Evolutionary conservation across 1,284 basidiomycete genomes (phyloP).

Genomic region (Hemileccinum hortonii): DNA sequence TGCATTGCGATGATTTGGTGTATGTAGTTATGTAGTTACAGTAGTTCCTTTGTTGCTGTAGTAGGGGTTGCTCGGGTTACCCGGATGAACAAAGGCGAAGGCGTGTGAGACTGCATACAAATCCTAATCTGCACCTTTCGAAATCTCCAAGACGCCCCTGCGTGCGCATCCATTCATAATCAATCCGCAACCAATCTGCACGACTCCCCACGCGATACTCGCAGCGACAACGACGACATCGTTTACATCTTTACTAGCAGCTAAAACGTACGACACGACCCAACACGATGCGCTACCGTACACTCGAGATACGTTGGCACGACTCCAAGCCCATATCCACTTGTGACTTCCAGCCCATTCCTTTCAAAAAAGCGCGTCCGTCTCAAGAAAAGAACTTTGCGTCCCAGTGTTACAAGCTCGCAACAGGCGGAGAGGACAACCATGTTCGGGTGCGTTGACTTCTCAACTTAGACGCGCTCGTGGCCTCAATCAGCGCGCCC

Average conservation of each 20-base stretch:
- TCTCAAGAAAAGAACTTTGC: conserved; percentile 58
- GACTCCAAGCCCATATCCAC: conserved; percentile 92
- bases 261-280: conserved; percentile 3
- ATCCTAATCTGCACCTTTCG: conserved; percentile 12
- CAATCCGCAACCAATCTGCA: background rate
- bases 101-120: conserved; percentile 24
- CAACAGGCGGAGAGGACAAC: conserved; percentile 96
- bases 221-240: conserved; percentile 7
- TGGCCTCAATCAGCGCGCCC: conserved; percentile 9
- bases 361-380: conserved; percentile 76
- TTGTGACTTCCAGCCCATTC: conserved; percentile 86
- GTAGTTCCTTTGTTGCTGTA: conserved; percentile 1
- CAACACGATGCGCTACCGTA: conserved; percentile 71
- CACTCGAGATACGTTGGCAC: conserved; percentile 92
- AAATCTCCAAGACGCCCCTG: conserved; percentile 1
- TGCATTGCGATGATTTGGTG: conserved; percentile 15
- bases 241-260: background rate
- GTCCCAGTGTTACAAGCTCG: conserved; percentile 79
- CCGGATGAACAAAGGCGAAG: conserved; percentile 19
- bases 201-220: conserved; percentile 5
- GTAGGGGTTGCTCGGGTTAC: conserved; percentile 2
- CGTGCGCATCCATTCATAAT: conserved; percentile 12
- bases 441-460: conserved; percentile 80
- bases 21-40: too few species aligned
- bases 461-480: conserved; percentile 10